Evolutionary conservation across 169 alveolate species (phyloP).

Genomic region (Besnoitia besnoiti): DNA sequence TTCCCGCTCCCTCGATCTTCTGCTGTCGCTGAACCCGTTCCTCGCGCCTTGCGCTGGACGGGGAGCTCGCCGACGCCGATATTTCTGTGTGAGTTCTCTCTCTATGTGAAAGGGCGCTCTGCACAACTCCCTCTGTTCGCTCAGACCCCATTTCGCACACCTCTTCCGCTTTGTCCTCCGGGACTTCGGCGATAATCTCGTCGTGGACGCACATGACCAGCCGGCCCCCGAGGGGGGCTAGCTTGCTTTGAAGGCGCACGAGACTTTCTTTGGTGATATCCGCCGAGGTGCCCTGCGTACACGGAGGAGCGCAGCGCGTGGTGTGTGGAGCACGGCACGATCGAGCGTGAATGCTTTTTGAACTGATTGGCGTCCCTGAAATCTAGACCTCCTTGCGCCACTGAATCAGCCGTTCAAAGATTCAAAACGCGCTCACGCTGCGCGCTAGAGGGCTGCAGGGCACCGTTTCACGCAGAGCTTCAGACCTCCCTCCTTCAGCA

Average conservation of each 20-base stretch:
- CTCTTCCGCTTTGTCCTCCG: conserved; percentile 79
- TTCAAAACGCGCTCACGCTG: too few species aligned
- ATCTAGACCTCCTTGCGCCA: too few species aligned
- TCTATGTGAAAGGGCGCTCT: background rate
- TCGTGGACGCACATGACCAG: conserved; percentile 85
- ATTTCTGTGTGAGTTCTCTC: background rate
- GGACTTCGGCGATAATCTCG: conserved; percentile 84
- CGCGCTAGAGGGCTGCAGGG: too few species aligned
- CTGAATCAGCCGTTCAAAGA: too few species aligned
- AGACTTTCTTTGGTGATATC: conserved; percentile 86
- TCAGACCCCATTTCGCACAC: conserved; percentile 47
- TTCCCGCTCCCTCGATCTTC: too few species aligned
- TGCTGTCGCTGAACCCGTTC: background rate
- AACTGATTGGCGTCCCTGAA: too few species aligned
- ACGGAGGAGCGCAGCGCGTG: too few species aligned
- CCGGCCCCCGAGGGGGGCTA: conserved; percentile 75
- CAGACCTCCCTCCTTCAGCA: too few species aligned
- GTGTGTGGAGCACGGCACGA: too few species aligned
- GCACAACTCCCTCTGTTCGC: too few species aligned
- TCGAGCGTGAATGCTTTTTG: too few species aligned
- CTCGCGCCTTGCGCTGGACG: background rate
- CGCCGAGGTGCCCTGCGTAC: conserved; percentile 82
- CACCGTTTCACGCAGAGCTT: too few species aligned
- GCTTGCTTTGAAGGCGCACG: conserved; percentile 78
- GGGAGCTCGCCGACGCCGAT: background rate